Percentiles rank a stretch among this genome's conserved stretches.
Conservation (phyloP, 2,329 filamentous ascomycete genomes). For the Exophiala sideris region DNA sequence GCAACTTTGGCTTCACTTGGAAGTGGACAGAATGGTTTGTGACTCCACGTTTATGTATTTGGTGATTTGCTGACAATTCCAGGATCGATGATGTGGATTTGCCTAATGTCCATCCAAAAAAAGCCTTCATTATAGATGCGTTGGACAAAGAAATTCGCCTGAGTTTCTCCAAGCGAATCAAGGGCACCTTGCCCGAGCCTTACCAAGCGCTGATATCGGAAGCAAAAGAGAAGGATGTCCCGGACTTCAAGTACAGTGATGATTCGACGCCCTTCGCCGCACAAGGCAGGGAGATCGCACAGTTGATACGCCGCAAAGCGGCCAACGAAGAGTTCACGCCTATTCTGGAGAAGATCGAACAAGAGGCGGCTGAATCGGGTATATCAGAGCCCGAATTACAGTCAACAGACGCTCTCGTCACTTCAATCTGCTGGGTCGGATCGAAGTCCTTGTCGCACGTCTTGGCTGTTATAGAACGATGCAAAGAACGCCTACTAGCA, state of each 20-base stretch:
- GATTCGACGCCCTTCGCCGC: constrained; percentile 74
- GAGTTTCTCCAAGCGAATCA: constrained; percentile 93
- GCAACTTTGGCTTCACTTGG: constrained; percentile 99
- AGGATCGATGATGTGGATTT: constrained; percentile 77
- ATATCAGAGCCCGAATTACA: constrained; percentile 71
- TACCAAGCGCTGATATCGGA: constrained; percentile 79
- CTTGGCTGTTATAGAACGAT: constrained; percentile 90
- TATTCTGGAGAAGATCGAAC: constrained; percentile 74
- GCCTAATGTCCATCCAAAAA: constrained; percentile 75
- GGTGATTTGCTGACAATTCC: constrained; percentile 4
- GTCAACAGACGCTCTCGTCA: constrained; percentile 93
- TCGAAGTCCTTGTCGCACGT: constrained; percentile 96
- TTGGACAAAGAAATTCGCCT: constrained; percentile 95
- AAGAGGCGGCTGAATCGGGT: constrained; percentile 66
- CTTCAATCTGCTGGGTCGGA: constrained; percentile 86
- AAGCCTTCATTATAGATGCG: constrained; percentile 86
- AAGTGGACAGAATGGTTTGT: constrained; percentile 94
- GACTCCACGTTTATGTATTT: background rate
- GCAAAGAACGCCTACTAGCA: constrained; percentile 80
- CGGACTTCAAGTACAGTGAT: constrained; percentile 84
- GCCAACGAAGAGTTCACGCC: constrained; percentile 81
- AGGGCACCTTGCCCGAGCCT: constrained; percentile 80
- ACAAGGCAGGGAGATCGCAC: constrained; percentile 78
- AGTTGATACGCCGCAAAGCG: constrained; percentile 78
- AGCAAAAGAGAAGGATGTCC: constrained; percentile 92